Conservation (phyloP, 352 stramenopile genomes). For the Pythium vanterpoolii region DNA sequence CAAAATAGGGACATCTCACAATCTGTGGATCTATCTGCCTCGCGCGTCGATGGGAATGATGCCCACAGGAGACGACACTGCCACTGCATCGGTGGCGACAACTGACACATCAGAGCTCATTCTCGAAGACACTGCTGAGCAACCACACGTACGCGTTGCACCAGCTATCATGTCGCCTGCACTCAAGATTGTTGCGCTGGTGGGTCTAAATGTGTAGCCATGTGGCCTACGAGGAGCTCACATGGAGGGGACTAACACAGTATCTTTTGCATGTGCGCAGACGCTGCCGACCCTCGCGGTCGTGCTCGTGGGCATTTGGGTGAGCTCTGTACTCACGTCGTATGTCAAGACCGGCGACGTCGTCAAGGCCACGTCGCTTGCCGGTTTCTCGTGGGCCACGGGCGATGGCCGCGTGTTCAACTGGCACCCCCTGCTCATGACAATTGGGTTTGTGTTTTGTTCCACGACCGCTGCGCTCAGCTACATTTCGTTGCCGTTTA, state of each 20-base stretch:
- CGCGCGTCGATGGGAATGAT: slow-evolving; percentile 5
- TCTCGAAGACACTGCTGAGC: slow-evolving; percentile 9
- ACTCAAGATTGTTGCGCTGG: slow-evolving; percentile 17
- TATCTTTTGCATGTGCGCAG: slow-evolving; percentile 24
- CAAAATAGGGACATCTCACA: slow-evolving; percentile 12
- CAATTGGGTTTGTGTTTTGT: slow-evolving; percentile 79
- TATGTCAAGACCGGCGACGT: slow-evolving; percentile 42
- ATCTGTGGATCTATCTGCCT: not conserved
- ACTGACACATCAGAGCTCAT: not conserved
- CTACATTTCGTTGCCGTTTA: slow-evolving; percentile 70
- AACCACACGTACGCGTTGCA: not conserved
- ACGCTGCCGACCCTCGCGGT: slow-evolving; percentile 50
- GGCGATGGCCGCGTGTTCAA: slow-evolving; percentile 76
- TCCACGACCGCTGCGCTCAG: slow-evolving; percentile 58
- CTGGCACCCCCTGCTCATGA: slow-evolving; percentile 88
- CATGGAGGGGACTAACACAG: not conserved
- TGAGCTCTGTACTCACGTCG: slow-evolving; percentile 58
- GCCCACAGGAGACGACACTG: not conserved
- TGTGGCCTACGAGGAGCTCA: slow-evolving; percentile 23
- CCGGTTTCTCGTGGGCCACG: slow-evolving; percentile 67
- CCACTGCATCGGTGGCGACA: not conserved
- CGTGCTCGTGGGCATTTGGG: slow-evolving; percentile 71
- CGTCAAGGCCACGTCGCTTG: slow-evolving; percentile 41
- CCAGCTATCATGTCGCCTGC: slow-evolving; percentile 5
- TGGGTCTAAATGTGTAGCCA: slow-evolving; percentile 14